Evolutionary conservation across 352 stramenopile species (phyloP), one percentile per base, ranked within the genome.

Genomic region (Phytophthora lateralis): DNA sequence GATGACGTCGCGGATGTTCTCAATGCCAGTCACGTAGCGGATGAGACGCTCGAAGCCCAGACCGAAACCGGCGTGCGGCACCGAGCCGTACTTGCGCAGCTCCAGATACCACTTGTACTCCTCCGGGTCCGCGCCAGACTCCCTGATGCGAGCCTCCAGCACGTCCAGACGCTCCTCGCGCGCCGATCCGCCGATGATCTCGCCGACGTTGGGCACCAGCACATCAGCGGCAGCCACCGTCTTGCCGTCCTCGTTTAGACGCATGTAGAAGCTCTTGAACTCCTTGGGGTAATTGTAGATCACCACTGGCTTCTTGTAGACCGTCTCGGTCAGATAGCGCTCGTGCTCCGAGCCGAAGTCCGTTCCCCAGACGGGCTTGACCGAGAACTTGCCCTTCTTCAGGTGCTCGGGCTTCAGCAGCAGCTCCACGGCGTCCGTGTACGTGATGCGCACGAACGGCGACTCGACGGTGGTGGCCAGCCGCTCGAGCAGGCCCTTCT

Each of bases 201-300:
- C 98, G 26, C 90, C 85, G 27, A 99, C 93, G 48, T 97, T 90
- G 12, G 97, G 97, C 55, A 99, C 96, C 17, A 99, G 80, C 51
- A 99, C 80, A 71, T 99, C 97, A 63, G 98, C 98, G 11, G 96
- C 97, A 52, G 96, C 97, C 17, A 99, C 97, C 3, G 97, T 99
- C 77, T 99, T 93, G 48, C 88, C 90, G 65, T 98, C 94, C 45
- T 98, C 95, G 75, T 99, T 99, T 60, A 98, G 80, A 46, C 97
- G 88, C 98, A 99, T 99, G 86, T 99, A 99, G 69, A 99, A 99
- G 41, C 97, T 97, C 87, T 99, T 99, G 71, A 99, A 99, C 44
- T 90, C 85, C 68, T 98, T 98, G 6, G 98, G 98, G 84, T 99
- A 99, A 73, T 99, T 90, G 67, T 97, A 99, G 57, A 99, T 95